Evolutionary conservation across 331 rosid species (phyloP).

Genomic region (Stylosanthes scabra): DNA sequence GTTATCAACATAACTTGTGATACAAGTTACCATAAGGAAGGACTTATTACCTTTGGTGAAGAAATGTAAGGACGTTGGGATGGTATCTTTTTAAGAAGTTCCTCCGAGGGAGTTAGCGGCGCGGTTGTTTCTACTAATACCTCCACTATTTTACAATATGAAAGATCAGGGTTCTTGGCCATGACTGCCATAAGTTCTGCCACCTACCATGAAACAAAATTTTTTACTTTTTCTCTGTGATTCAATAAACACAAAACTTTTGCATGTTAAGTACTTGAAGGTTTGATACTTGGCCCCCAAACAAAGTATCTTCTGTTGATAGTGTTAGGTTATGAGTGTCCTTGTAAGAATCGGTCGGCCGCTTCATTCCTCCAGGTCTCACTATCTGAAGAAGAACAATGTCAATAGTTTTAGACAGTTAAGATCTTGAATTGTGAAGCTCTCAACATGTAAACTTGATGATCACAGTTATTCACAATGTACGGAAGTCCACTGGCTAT

Average conservation of each 20-base stretch:
- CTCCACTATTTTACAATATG: constrained; percentile 91
- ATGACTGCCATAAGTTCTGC: constrained; percentile 92
- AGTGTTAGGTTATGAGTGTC: constrained; percentile 89
- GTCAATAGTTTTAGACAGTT: constrained; percentile 22
- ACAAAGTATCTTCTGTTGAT: constrained; percentile 84
- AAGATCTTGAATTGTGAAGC: neutral
- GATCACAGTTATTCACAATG: constrained; percentile 62
- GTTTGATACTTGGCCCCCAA: constrained; percentile 97
- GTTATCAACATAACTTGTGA: no score
- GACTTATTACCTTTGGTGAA: constrained; percentile 58
- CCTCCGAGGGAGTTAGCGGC: constrained; percentile 76
- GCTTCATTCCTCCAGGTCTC: constrained; percentile 99
- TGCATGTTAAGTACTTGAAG: constrained; percentile 71
- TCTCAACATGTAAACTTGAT: no score
- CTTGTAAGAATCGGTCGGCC: constrained; percentile 97
- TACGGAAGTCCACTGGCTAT: constrained; percentile 91
- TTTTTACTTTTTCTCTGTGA: constrained; percentile 22
- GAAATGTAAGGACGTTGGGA: constrained; percentile 61
- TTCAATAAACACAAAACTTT: neutral
- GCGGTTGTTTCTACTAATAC: constrained; percentile 92
- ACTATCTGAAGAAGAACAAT: constrained; percentile 71
- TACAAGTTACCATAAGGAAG: constrained; percentile 7
- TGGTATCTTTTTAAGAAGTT: constrained; percentile 85
- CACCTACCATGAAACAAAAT: constrained; percentile 59
- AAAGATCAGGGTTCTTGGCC: constrained; percentile 73